Evolutionary conservation across 2,329 filamentous ascomycete species (phyloP), one percentile per base, ranked within the genome.

Genomic region (Rhinocladiella mackenziei): DNA sequence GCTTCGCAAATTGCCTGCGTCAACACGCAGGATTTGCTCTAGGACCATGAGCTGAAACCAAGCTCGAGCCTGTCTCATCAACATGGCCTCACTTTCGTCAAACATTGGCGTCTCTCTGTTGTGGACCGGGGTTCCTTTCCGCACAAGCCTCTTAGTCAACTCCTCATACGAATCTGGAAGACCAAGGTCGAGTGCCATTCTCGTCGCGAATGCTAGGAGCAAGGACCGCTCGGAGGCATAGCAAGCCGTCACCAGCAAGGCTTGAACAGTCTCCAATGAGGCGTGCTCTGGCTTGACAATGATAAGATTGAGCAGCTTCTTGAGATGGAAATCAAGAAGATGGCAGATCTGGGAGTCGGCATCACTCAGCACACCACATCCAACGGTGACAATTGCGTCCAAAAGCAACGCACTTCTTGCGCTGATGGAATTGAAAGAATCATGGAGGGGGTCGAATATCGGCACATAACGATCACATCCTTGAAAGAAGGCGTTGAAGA

Each of bases 41-140:
- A 77, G 58, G 14, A 77, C 70, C 45, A 75, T 66, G 3, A 76
- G 62, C 2, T 71, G 72, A 56, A 76, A 71, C 74, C 74, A 77
- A 0, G 73, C 67, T 28, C 75, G 63, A 0, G 68, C 60, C 35
- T 65, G 65, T 15, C 67, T 61, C 61, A 72, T 67, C 42, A 74
- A 52, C 8, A 56, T 51, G 11, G 50, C 45, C 4, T 47, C 36
- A 10, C 13, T 23, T 13, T 45, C 29, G 19, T 36, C 22, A 22
- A 30, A 45, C 9, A 10, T 19, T 8, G 17, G 22, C 4, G 28
- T 13, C 11, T 23, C 32, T 6, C 10, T 20, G n/a, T 22, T 22
- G 14, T 37, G 14, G 6, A 31, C n/a, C 10, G 39, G 14, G 5
- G 55, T 47, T 17, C 58, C 59, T 13, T 53, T 57, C 34, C 55